Conservation (phyloP, 345 rosid genomes). For the Lepidium aucheri region DNA sequence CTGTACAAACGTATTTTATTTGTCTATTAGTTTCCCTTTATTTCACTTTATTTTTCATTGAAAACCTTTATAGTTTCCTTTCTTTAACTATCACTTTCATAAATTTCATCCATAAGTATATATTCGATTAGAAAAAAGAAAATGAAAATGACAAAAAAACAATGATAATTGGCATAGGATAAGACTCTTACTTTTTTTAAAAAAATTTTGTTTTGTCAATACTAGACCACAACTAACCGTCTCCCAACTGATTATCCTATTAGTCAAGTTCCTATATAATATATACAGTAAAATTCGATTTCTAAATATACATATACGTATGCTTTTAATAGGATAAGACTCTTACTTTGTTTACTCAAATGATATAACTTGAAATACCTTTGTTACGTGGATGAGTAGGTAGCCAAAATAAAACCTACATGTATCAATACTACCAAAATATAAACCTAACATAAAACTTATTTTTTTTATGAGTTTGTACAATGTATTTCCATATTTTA, state of each 20-base stretch:
- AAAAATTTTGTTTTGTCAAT: too few relatives aligned
- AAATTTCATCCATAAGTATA: background rate
- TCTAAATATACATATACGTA: too few relatives aligned
- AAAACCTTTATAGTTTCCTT: background rate
- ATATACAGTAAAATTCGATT: too few relatives aligned
- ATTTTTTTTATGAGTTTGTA: background rate
- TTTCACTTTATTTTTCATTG: background rate
- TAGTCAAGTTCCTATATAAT: too few relatives aligned
- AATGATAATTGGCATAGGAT: background rate
- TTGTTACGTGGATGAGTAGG: conserved; percentile 7
- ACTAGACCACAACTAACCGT: too few relatives aligned
- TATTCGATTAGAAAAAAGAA: background rate
- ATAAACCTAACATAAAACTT: background rate
- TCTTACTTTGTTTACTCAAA: background rate
- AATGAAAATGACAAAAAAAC: background rate
- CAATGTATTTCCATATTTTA: too few relatives aligned
- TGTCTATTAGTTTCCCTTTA: background rate
- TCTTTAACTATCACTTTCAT: background rate
- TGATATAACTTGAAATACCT: background rate
- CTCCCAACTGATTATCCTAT: too few relatives aligned
- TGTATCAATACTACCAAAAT: conserved; percentile 23
- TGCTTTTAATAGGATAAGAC: background rate
- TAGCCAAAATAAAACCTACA: conserved; percentile 27
- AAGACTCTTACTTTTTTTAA: too few relatives aligned
- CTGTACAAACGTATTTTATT: conserved; percentile 16